These are phyloP conservation scores for Stagonosporopsis rhizophila DNA, from an alignment of 2,329 filamentous ascomycete genomes.

Conservation along the genomic window DNA sequence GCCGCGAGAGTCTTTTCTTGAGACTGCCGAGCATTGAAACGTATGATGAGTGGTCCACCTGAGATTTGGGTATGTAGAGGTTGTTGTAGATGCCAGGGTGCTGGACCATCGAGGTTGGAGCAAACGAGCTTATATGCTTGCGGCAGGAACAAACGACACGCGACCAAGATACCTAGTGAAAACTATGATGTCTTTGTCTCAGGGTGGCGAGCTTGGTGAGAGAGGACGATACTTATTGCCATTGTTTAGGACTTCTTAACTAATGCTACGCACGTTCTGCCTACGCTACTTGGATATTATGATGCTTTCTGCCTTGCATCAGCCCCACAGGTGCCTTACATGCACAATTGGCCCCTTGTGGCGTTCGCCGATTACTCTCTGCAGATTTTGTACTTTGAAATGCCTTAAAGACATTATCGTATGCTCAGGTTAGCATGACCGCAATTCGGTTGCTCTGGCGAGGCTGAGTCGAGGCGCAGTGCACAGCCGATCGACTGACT, in stretches of 20 bases:
- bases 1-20: slow-evolving; percentile 36
- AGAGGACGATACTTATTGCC: neutral
- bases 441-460: neutral
- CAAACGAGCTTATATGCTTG: slow-evolving; percentile 14
- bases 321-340: neutral
- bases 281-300: no score
- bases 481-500: neutral
- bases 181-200: neutral
- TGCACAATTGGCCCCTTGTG: neutral
- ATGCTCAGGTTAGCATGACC: neutral
- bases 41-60: slow-evolving; percentile 1
- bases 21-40: slow-evolving; percentile 30
- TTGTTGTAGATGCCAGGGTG: slow-evolving; percentile 4
- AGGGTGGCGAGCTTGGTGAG: neutral
- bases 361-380: neutral
- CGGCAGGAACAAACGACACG: slow-evolving; percentile 11
- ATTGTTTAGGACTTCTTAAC: neutral
- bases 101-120: neutral
- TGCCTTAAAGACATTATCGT: neutral
- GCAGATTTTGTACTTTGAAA: neutral
- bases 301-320: slow-evolving; percentile 3
- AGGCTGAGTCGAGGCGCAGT: neutral
- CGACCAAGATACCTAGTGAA: neutral
- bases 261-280: neutral
- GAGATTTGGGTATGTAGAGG: neutral